Percentiles rank a stretch among this genome's conserved stretches.
Conservation (phyloP, 2,329 filamentous ascomycete genomes). For the Ophiostoma sp. region DNA sequence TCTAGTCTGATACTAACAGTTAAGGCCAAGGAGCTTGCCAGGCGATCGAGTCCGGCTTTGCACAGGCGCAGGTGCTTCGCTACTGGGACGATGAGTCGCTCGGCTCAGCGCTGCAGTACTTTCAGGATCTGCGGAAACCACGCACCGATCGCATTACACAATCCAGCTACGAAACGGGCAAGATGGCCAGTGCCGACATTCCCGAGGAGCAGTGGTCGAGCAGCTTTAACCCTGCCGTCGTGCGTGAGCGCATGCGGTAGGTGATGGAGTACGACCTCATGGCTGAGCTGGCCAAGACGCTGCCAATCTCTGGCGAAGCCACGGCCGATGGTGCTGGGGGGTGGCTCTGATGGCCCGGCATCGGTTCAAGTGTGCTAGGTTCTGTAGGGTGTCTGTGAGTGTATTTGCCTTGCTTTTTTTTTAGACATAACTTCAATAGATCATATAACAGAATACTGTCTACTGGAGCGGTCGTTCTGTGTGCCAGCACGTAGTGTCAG, state of each 20-base stretch:
- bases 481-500: too few relatives aligned
- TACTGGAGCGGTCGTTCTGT: too few relatives aligned
- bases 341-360: neutral
- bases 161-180: conserved; percentile 25
- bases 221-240: conserved; percentile 18
- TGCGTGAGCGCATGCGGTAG: conserved; percentile 26
- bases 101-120: conserved; percentile 21
- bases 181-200: conserved; percentile 26
- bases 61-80: conserved; percentile 30
- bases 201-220: conserved; percentile 24
- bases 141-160: conserved; percentile 24
- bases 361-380: neutral
- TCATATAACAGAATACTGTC: too few relatives aligned
- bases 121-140: conserved; percentile 25
- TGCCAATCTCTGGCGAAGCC: neutral
- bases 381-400: neutral
- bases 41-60: conserved; percentile 38
- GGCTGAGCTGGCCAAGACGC: conserved; percentile 22
- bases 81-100: conserved; percentile 24
- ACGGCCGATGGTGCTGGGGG: neutral
- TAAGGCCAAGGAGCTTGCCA: conserved; percentile 40
- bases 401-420: too few relatives aligned
- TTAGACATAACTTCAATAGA: too few relatives aligned
- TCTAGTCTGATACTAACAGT: neutral
- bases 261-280: conserved; percentile 26